Evolutionary conservation across 2,329 filamentous ascomycete species (phyloP).

Genomic region (Trichoderma sp.): DNA sequence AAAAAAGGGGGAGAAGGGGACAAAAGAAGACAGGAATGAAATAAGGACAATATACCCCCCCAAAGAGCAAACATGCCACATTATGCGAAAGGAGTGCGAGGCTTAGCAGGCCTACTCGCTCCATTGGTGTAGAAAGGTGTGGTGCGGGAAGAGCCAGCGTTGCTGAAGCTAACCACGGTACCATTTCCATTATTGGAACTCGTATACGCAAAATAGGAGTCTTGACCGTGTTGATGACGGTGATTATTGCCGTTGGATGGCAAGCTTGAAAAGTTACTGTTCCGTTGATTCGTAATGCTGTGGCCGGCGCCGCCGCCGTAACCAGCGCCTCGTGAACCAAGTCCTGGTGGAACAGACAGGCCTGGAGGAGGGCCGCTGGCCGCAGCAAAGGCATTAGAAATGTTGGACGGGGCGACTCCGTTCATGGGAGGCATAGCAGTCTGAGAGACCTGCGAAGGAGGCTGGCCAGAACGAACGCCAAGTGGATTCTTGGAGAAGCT

Average conservation of each 20-base stretch:
- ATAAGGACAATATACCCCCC: not conserved
- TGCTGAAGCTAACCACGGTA: not conserved
- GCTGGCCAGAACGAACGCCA: conserved; percentile 81
- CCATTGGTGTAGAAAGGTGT: conserved; percentile 2
- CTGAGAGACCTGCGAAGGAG: conserved; percentile 43
- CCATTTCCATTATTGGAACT: not conserved
- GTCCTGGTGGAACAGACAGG: conserved; percentile 73
- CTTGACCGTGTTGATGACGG: not conserved
- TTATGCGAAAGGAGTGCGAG: conserved; percentile 8
- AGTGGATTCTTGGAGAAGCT: conserved; percentile 98
- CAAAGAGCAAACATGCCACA: not conserved
- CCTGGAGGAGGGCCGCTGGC: conserved; percentile 82
- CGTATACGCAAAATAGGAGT: not conserved
- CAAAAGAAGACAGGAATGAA: not conserved
- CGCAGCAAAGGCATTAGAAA: conserved; percentile 63
- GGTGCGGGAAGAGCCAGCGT: not conserved
- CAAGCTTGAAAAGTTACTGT: not conserved
- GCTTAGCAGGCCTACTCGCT: not conserved
- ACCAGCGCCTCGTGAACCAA: conserved; percentile 46
- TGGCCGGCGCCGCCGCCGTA: conserved; percentile 34
- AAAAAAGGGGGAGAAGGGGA: not conserved
- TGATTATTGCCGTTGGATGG: not conserved
- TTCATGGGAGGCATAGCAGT: conserved; percentile 59
- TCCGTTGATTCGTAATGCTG: not conserved
- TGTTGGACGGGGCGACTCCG: conserved; percentile 58